phyloP scores from a whole-genome alignment of 129 eudicot genomes.

The Kitagawia praeruptora region DNA sequence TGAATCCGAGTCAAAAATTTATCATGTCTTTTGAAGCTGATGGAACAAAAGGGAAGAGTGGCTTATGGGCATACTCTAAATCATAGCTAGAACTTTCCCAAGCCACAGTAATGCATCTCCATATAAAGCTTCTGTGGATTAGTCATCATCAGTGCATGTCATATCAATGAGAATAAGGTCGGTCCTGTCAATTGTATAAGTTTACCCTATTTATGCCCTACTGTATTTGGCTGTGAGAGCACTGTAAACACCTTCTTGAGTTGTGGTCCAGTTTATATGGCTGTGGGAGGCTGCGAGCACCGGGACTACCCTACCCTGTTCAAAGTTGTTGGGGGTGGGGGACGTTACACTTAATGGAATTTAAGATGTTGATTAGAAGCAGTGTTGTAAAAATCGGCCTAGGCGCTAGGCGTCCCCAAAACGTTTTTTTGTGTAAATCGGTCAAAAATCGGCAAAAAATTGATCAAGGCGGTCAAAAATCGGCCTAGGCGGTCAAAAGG shows the following conservation, averaged over 20 bases:
- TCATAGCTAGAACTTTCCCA: neutral
- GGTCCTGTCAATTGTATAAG: neutral
- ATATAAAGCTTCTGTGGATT: neutral
- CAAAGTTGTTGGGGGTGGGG: slow-evolving; percentile 34
- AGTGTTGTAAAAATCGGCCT: too few relatives aligned
- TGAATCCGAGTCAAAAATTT: too few relatives aligned
- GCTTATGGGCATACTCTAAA: neutral
- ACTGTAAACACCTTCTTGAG: neutral
- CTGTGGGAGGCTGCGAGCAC: slow-evolving; percentile 53
- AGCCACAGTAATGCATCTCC: neutral
- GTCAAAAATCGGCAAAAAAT: too few relatives aligned
- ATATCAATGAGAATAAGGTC: neutral
- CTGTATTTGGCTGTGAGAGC: neutral
- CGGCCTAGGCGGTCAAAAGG: too few relatives aligned
- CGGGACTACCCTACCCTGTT: slow-evolving; percentile 76
- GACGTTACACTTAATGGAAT: slow-evolving; percentile 72
- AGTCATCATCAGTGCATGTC: neutral
- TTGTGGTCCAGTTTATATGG: slow-evolving; percentile 23
- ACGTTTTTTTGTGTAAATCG: too few relatives aligned
- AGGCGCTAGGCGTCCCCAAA: too few relatives aligned
- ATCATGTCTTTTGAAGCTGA: neutral
- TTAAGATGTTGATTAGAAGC: neutral
- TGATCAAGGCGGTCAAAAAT: too few relatives aligned
- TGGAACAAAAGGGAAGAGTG: too few relatives aligned
- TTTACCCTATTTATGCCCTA: neutral